Evolutionary conservation across 2,329 filamentous ascomycete species (phyloP), one percentile per base, ranked within the genome.

Genomic region (Xylariaceae sp.): DNA sequence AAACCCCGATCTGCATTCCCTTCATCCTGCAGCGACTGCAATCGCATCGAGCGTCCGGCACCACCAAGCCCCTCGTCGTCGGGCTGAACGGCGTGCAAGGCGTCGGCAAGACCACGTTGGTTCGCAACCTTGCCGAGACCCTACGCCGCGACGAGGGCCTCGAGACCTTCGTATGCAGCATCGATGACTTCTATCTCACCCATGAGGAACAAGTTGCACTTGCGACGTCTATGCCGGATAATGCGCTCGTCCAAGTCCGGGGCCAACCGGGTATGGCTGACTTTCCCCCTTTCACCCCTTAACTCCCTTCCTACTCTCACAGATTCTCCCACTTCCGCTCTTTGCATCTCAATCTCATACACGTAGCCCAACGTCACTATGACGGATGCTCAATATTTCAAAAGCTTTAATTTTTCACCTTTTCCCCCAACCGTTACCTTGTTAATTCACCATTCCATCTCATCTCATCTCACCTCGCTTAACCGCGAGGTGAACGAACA

Each of bases 11-110:
- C 68, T 90, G 87, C 73, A 81, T 91, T 60, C 86, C 87, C 27
- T 94, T 92, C 70, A 87, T 91, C 57, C 77, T 88, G 37, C 73
- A 80, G 40, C 80, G 78, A 45, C 74, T 89, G 54, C 68, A 76
- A 55, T 60, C 69, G 37, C 80, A 86, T 67, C 74, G 51, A 2
- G 30, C 31, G 9, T 49, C 52, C 19, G 54, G 44, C 27, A 43
- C 52, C n/a, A 47, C 50, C 40, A 80, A 79, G 26, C 90, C 91
- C 31, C 88, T 96, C 71, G 83, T 96, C 69, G 79, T 96, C 59
- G 92, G 91, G 46, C 80, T 97, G 65, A 95, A 95, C 65, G 92
- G 91, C 57, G 84, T 96, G 31, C 92, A 96, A 73, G 92, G 92
- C 57, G 87, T 89, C 39, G 92, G 92, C 62, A 96, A 97, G 75